Base-by-base conservation (phyloP, 2,329 filamentous ascomycete species). In the Leptographium galeiforme region DNA sequence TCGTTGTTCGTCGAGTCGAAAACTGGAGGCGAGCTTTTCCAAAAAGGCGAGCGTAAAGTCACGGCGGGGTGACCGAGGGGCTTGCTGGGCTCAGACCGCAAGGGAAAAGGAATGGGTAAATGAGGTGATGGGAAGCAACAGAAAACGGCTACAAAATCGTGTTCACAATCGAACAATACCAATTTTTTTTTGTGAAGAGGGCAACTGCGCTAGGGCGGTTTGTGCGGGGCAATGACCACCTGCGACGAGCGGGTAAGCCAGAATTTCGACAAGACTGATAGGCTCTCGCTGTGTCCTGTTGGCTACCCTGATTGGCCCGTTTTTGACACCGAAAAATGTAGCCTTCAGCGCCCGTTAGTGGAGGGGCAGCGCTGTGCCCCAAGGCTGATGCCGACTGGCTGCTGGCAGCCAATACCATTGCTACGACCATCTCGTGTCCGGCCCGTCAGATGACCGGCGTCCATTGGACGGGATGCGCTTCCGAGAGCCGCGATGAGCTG, bases 161-260 rank as follows among this genome's bases (percentile, higher is more conserved):
- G 41, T 5, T 19, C 7, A 56, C 52, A 54, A 57, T 54, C 39
- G 50, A 49, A 56, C 54, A 53, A 53, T 55, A 48, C 44, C 36
- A 52, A 52, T 51, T 57, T 50, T 49, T 49, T 56, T 56, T 50
- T 55, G 53, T 58, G 49, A 50, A 36, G 51, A 57, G 55, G 57
- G 57, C 56, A 58, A 47, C 38, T 30, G 48, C 55, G 53, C 57
- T 58, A 58, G 57, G 54, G 55, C 46, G 53, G 44, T 54, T 49
- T 50, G 49, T 55, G 57, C 56, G 57, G 57, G 57, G 57, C 56
- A 48, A 25, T 19, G 16, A 53, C 13, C 39, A 33, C 16, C 50
- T 38, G 43, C n/a, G 19, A 33, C 7, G 10, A 30, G 19, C 39
- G 18, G 46, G 51, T 53, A 48, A 53, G 32, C 51, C 32, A 10